These are phyloP conservation scores for Clitocybe nebularis DNA, from an alignment of 1,284 basidiomycete genomes.

Conservation along the genomic window DNA sequence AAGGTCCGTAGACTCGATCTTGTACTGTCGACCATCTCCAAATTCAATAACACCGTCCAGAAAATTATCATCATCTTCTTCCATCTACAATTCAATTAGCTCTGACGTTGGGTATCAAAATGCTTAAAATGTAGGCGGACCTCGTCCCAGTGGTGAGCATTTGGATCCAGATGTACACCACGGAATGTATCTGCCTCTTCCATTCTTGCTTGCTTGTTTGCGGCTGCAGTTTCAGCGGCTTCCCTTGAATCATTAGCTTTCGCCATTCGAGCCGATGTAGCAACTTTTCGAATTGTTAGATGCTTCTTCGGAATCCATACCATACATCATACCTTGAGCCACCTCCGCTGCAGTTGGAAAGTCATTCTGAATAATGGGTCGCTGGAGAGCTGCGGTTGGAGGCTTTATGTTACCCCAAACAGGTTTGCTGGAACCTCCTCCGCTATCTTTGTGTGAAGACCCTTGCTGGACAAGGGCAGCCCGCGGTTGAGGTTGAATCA, in stretches of 20 bases:
- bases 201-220: constrained; percentile 57
- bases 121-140: constrained; percentile 40
- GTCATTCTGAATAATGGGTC: constrained; percentile 45
- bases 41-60: constrained; percentile 89
- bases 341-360: constrained; percentile 95
- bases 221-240: constrained; percentile 33
- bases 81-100: constrained; percentile 47
- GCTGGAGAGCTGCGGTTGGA: constrained; percentile 26
- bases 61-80: constrained; percentile 90
- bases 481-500: constrained; percentile 67
- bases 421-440: constrained; percentile 35
- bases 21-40: constrained; percentile 87
- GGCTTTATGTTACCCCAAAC: constrained; percentile 62
- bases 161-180: constrained; percentile 87
- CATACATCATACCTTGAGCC: constrained; percentile 60
- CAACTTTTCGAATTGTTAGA: constrained; percentile 14
- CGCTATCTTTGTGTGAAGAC: constrained; percentile 39
- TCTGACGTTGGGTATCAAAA: not conserved
- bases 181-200: constrained; percentile 89
- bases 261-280: constrained; percentile 29
- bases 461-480: constrained; percentile 31
- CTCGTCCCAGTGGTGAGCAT: constrained; percentile 95
- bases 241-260: constrained; percentile 32
- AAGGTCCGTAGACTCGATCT: constrained; percentile 53
- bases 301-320: constrained; percentile 3